Conservation (phyloP, 1,284 basidiomycete species). For the Taiwanofungus camphoratus region DNA sequence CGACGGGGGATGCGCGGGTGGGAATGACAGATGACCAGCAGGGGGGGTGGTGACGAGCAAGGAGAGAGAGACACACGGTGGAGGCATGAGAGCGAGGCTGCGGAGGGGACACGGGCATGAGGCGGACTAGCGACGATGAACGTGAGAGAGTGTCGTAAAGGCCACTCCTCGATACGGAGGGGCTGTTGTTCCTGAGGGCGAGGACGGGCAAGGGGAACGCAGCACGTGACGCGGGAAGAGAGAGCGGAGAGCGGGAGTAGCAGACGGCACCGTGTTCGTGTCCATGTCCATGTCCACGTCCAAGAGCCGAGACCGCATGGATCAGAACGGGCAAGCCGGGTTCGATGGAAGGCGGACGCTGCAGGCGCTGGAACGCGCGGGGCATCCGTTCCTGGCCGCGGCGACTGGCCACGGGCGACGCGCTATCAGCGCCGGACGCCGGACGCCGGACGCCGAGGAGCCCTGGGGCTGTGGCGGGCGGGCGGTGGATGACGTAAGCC, state of each 20-base stretch:
- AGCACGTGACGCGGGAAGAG: slow-evolving; percentile 1
- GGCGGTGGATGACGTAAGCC: slow-evolving; percentile 6
- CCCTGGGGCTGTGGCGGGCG: slow-evolving; percentile 1
- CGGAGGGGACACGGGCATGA: background rate
- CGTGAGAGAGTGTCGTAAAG: background rate
- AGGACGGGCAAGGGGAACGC: background rate
- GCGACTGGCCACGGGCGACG: background rate
- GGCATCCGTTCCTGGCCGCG: background rate
- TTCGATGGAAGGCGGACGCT: slow-evolving; percentile 14
- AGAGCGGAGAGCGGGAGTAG: slow-evolving; percentile 10
- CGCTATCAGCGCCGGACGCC: background rate
- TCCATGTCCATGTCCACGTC: slow-evolving; percentile 7
- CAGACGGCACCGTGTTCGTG: slow-evolving; percentile 10
- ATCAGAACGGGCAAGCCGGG: slow-evolving; percentile 25
- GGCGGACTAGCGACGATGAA: background rate
- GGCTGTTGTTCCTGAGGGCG: slow-evolving; percentile 4
- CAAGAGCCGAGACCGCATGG: slow-evolving; percentile 19
- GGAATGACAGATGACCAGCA: background rate
- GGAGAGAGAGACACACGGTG: background rate
- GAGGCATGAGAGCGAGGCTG: background rate
- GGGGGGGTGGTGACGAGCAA: background rate
- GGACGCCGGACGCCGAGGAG: background rate
- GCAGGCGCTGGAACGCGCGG: slow-evolving; percentile 6
- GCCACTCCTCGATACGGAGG: background rate
- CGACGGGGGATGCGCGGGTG: background rate